Evolutionary conservation across 768 basidiomycete species (phyloP), one percentile per base, ranked within the genome.

Genomic region (Harrya chromipes): DNA sequence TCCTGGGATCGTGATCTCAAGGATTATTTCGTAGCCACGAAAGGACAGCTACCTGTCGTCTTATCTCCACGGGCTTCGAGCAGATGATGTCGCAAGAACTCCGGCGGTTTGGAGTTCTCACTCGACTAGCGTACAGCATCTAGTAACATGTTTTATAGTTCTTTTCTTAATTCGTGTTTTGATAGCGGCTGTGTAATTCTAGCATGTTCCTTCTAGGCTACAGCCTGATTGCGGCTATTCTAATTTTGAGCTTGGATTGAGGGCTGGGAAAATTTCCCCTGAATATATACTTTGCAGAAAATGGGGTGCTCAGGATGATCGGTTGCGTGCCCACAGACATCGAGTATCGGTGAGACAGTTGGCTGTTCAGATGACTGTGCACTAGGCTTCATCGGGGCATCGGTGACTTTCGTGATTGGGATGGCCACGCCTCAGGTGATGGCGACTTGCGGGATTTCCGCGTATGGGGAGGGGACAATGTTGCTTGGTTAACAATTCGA

Each of bases 11-110:
- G 54, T 17, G 65, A 65, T 24, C 55, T 75, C 29, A 67, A 66
- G 52, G 74, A 75, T 42, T 69, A 62, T 52, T 72, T 74, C 31
- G 70, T 75, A 26, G 51, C 69, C 31, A 63, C 57, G 26, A 72
- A 68, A 43, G 72, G 71, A 14, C 46, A 56, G 42, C 41, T 72
- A 40, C 69, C 65, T 38, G 66, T 69, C 0, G 59, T 71, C 46
- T 54, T 73, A 58, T 67, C 69, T 57, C 65, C 67, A 58, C 67
- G 70, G 52, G 45, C 44, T 49, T 52, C 4, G 21, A 54, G 46
- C 40, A 52, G 47, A 41, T 64, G 51, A 59, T 54, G 29, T 37
- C 42, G 55, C 47, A 49, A 53, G 46, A 46, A 49, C 42, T 35
- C 20, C 14, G 47, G 41, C 40, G 14, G 27, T 46, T 53, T 49